Base-by-base conservation (phyloP, 305 asterid genomes). In the Andrographis paniculata region DNA sequence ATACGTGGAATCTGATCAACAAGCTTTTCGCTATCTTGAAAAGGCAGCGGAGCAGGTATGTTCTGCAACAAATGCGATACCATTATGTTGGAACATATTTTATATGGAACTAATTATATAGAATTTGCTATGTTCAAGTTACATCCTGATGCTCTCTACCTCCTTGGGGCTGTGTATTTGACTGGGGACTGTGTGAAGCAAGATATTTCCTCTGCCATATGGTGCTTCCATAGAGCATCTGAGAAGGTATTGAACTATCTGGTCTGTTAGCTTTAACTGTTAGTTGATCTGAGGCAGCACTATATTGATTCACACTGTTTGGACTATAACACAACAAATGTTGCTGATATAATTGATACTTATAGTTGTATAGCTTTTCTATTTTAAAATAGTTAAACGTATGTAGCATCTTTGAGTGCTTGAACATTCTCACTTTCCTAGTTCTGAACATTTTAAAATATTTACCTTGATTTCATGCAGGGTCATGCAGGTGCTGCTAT, bases 181-280 rank as follows among this genome's bases (percentile, higher is more conserved):
- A 64, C 94, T 0, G 97, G 97, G 65, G 97, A 88, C 68, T 88
- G 97, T 22, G 91, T 84, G 69, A 70, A 69, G 54, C 80, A 76
- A 68, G 97, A 88, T 63, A 52, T 79, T 56, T 67, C 77, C 56
- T 82, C 94, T 13, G 97, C 97, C 48, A 52, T 88, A 33, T 88
- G 97, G 95, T 88, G 97, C 67, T 84, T 88, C 85, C 89, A 84
- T 57, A 73, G 86, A 63, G 97, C 97, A 58, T 82, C 97, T 18
- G 72, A 79, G 66, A 88, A 79, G 95, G 97, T 88, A 67, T 23
- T 45, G 31, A 42, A 6, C 36, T 18, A 35, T 36, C 4, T 3
- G 8, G 20, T 48, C 28, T 27, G 1, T 19, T 19, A 9, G 7
- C 31, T 18, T 2, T 43, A 11, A n/a, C 12, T 43, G 4, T 10